These are phyloP conservation scores for Hygrophoropsis aurantiaca DNA, from an alignment of 768 basidiomycete species.

Conservation along the genomic window DNA sequence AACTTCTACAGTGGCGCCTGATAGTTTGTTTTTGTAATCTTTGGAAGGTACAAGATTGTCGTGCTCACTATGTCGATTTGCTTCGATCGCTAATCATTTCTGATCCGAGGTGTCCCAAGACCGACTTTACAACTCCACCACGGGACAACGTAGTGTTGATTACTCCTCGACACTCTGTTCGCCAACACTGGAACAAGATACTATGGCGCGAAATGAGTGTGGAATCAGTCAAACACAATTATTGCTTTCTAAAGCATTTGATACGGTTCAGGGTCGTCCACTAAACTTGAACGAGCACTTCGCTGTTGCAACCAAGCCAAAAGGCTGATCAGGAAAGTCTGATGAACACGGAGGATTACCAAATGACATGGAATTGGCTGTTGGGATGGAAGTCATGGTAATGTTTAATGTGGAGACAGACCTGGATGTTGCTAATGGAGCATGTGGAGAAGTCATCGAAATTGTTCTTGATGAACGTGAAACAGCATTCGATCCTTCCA, in stretches of 20 bases:
- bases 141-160: constrained; percentile 26
- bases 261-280: constrained; percentile 16
- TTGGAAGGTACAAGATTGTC: constrained; percentile 21
- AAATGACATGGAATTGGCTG: neutral
- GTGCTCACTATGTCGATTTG: constrained; percentile 23
- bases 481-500: neutral
- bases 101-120: neutral
- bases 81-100: constrained; percentile 20
- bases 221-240: constrained; percentile 18
- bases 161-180: constrained; percentile 29
- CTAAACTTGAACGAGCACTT: constrained; percentile 13
- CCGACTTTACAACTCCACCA: constrained; percentile 15
- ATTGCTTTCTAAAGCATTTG: constrained; percentile 30
- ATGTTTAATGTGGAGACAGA: constrained; percentile 36
- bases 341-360: neutral
- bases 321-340: neutral
- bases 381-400: constrained; percentile 3
- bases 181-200: constrained; percentile 28
- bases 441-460: constrained; percentile 30
- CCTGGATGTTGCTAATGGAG: constrained; percentile 40
- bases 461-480: neutral
- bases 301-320: neutral
- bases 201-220: constrained; percentile 38
- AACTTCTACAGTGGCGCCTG: constrained; percentile 1
- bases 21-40: constrained; percentile 18